Conservation (phyloP, 208 protist genomes). For the Acanthamoeba castellanii region DNA sequence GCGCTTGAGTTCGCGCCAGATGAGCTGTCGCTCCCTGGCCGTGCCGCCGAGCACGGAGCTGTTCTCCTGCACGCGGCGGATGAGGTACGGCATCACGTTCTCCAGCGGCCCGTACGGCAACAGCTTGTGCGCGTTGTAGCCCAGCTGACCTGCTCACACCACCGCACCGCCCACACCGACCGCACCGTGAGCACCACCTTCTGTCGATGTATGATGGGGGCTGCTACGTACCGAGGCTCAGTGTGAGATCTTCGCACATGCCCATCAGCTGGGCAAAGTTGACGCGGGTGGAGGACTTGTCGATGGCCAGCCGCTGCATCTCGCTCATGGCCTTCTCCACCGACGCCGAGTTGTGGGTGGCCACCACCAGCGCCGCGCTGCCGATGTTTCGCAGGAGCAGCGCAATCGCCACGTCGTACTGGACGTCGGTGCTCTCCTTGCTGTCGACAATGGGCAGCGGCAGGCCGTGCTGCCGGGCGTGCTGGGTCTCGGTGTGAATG, state of each 20-base stretch:
- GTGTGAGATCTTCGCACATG: conserved; percentile 55
- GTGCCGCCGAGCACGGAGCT: conserved; percentile 51
- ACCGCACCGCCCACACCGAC: neutral
- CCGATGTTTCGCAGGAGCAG: conserved; percentile 20
- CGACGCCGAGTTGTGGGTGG: conserved; percentile 37
- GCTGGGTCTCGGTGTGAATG: conserved; percentile 29
- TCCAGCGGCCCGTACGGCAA: conserved; percentile 53
- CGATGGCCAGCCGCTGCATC: neutral
- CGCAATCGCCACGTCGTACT: conserved; percentile 43
- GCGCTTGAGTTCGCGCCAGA: conserved; percentile 32
- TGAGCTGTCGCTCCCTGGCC: conserved; percentile 35
- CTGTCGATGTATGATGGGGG: neutral
- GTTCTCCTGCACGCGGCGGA: conserved; percentile 65
- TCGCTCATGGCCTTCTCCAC: conserved; percentile 19
- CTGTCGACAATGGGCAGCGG: neutral
- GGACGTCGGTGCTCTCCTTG: neutral
- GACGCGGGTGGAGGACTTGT: conserved; percentile 14
- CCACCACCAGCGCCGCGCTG: conserved; percentile 21
- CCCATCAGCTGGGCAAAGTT: conserved; percentile 68
- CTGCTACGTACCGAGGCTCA: conserved; percentile 1
- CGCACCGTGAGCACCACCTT: no score
- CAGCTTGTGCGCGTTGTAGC: conserved; percentile 64
- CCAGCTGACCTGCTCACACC: neutral
- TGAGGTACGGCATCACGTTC: conserved; percentile 70
- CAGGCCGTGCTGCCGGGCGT: neutral